These are phyloP conservation scores for Fusarium setosum DNA, from an alignment of 2,329 filamentous ascomycete species.

Conservation along the genomic window DNA sequence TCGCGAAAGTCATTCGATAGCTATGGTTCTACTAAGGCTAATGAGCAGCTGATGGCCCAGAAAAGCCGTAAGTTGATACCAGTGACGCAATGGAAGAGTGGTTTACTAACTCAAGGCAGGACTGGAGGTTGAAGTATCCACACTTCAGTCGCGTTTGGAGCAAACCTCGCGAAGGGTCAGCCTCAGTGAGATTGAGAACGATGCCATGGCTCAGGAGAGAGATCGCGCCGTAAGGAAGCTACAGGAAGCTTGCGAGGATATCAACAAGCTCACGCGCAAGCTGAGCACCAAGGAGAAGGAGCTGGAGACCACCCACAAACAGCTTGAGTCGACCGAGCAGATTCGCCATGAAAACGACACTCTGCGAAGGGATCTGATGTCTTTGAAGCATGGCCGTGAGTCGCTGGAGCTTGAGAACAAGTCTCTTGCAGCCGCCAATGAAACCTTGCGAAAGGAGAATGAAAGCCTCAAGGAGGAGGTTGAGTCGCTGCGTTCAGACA, in stretches of 20 bases:
- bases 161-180: constrained; percentile 71
- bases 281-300: constrained; percentile 55
- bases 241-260: constrained; percentile 69
- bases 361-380: constrained; percentile 54
- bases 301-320: constrained; percentile 54
- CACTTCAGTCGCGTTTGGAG: constrained; percentile 71
- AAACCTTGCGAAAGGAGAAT: constrained; percentile 50
- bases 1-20: constrained; percentile 56
- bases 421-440: constrained; percentile 54
- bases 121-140: constrained; percentile 68
- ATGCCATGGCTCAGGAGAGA: constrained; percentile 71
- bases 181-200: constrained; percentile 71
- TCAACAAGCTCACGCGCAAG: constrained; percentile 60
- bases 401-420: constrained; percentile 55
- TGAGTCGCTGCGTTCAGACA: constrained; percentile 55
- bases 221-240: constrained; percentile 73
- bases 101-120: constrained; percentile 49
- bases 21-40: constrained; percentile 56
- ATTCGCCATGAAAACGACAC: constrained; percentile 52
- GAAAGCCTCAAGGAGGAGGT: constrained; percentile 53
- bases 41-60: constrained; percentile 60
- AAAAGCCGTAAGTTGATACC: constrained; percentile 63
- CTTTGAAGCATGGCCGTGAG: constrained; percentile 52
- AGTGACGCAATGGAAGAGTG: not conserved
- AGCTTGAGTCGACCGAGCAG: constrained; percentile 55